These are phyloP conservation scores for Rachicladosporium sp. DNA, from an alignment of 2,329 filamentous ascomycete genomes.

Conservation along the genomic window DNA sequence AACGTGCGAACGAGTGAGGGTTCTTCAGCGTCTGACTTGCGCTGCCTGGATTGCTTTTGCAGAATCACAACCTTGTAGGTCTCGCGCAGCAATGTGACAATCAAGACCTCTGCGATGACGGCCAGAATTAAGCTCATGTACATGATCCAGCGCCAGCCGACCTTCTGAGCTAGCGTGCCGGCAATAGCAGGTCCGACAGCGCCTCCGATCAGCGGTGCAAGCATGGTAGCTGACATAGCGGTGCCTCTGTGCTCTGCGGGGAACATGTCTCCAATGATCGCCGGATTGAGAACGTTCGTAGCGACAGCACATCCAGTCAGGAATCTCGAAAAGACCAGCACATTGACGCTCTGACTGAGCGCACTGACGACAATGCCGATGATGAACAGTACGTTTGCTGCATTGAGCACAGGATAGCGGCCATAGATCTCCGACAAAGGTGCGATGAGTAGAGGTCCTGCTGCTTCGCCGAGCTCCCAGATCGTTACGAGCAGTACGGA, in stretches of 20 bases:
- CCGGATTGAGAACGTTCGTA: slow-evolving; percentile 47
- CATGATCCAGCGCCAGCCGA: slow-evolving; percentile 44
- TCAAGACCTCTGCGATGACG: slow-evolving; percentile 35
- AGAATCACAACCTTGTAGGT: slow-evolving; percentile 50
- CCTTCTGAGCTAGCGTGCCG: slow-evolving; percentile 41
- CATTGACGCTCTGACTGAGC: slow-evolving; percentile 23
- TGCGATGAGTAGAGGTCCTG: slow-evolving; percentile 33
- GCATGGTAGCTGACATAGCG: slow-evolving; percentile 45
- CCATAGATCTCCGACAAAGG: slow-evolving; percentile 35
- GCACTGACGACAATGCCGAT: slow-evolving; percentile 28
- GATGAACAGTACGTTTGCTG: slow-evolving; percentile 34
- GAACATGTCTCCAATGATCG: slow-evolving; percentile 54
- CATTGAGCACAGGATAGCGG: slow-evolving; percentile 26
- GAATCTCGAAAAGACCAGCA: slow-evolving; percentile 32
- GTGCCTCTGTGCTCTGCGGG: slow-evolving; percentile 43
- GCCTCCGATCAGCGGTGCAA: slow-evolving; percentile 47
- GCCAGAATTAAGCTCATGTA: slow-evolving; percentile 40
- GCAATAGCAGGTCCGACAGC: slow-evolving; percentile 45
- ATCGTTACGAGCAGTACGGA: slow-evolving; percentile 34
- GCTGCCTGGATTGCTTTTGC: slow-evolving; percentile 12
- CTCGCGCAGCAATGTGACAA: slow-evolving; percentile 43
- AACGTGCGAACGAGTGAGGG: slow-evolving; percentile 10
- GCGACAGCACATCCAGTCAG: slow-evolving; percentile 34
- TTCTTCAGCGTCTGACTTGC: slow-evolving; percentile 22
- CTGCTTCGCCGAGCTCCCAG: slow-evolving; percentile 38